phyloP scores from a whole-genome alignment of 352 stramenopile genomes.

The Nothophytophthora sp. region DNA sequence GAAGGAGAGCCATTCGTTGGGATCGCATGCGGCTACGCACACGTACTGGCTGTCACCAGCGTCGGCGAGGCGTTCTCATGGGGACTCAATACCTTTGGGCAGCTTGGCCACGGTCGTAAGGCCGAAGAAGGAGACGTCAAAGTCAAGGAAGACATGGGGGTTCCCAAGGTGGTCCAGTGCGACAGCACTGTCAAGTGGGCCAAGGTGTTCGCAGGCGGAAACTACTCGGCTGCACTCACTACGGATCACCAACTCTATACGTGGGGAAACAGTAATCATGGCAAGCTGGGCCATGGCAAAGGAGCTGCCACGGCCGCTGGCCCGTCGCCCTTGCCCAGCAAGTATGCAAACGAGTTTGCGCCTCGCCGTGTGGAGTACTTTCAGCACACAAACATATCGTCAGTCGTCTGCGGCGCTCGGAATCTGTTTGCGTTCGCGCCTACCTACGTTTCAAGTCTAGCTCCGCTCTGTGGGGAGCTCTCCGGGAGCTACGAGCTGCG shows the following conservation, averaged over 20 bases:
- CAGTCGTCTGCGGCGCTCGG: slow-evolving; percentile 48
- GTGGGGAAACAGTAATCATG: slow-evolving; percentile 56
- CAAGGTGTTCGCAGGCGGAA: slow-evolving; percentile 58
- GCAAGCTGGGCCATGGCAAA: slow-evolving; percentile 50
- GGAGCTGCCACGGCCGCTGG: too few relatives aligned
- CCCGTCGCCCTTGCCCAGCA: neutral
- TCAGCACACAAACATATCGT: slow-evolving; percentile 29
- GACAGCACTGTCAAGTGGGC: slow-evolving; percentile 27
- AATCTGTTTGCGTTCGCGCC: slow-evolving; percentile 72
- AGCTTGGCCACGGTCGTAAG: slow-evolving; percentile 60
- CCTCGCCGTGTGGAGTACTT: slow-evolving; percentile 45
- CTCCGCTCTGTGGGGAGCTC: slow-evolving; percentile 55
- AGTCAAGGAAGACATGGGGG: slow-evolving; percentile 21
- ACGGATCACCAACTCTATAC: slow-evolving; percentile 42
- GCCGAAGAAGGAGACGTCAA: slow-evolving; percentile 16
- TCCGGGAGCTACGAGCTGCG: slow-evolving; percentile 56
- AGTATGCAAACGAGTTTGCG: slow-evolving; percentile 25
- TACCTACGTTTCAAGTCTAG: slow-evolving; percentile 39
- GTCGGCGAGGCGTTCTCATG: slow-evolving; percentile 63
- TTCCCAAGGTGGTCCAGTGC: slow-evolving; percentile 15
- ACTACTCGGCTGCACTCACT: slow-evolving; percentile 59
- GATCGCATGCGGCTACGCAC: slow-evolving; percentile 66
- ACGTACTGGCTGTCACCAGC: slow-evolving; percentile 66
- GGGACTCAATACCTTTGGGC: slow-evolving; percentile 82
- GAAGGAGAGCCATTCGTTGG: slow-evolving; percentile 44